Conservation (phyloP, 108 stramenopile species). For the Skeletonema grethae region DNA sequence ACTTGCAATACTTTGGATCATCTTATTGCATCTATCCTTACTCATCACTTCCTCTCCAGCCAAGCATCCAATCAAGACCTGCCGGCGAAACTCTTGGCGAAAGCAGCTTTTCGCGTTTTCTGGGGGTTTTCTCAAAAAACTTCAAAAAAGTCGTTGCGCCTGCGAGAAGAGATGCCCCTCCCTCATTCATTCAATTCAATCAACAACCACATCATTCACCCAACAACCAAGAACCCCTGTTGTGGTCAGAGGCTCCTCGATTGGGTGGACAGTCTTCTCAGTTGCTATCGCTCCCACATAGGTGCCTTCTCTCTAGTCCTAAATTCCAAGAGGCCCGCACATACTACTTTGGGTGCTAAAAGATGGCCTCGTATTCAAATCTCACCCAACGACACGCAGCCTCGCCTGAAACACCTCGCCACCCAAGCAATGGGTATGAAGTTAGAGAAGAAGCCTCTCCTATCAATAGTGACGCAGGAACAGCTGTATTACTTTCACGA, state of each 20-base stretch:
- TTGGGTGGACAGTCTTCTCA: background rate
- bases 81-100: too few species aligned
- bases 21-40: too few species aligned
- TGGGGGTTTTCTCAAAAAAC: too few species aligned
- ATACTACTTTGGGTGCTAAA: background rate
- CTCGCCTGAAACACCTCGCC: background rate
- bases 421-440: background rate
- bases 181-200: too few species aligned
- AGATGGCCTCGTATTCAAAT: background rate
- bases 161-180: too few species aligned
- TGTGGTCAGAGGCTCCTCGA: background rate
- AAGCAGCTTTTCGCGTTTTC: too few species aligned
- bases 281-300: background rate
- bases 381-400: background rate
- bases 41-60: too few species aligned
- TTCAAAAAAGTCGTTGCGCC: too few species aligned
- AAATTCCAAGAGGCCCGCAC: background rate
- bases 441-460: constrained; percentile 6
- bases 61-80: too few species aligned
- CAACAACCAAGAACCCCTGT: too few species aligned
- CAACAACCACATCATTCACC: too few species aligned
- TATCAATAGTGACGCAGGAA: background rate
- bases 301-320: background rate
- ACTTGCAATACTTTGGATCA: too few species aligned
- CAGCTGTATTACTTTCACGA: background rate